Conservation (phyloP, 768 basidiomycete genomes). For the Multifurca ochricompacta region DNA sequence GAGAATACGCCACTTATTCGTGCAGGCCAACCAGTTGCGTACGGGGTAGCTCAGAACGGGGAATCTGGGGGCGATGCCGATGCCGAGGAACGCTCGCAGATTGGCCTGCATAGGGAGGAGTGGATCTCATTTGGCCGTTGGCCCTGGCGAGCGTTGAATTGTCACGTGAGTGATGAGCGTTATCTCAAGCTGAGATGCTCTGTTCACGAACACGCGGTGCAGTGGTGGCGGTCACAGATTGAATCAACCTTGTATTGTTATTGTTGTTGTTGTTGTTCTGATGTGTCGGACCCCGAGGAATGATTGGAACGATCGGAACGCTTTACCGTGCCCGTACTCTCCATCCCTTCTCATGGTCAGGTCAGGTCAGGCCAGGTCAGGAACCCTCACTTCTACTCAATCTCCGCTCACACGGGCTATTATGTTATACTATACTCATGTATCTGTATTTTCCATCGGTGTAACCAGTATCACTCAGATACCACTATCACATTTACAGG, state of each 20-base stretch:
- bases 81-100: slow-evolving; percentile 24
- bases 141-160: slow-evolving; percentile 63
- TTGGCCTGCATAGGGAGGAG: slow-evolving; percentile 38
- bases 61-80: slow-evolving; percentile 22
- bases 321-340: neutral
- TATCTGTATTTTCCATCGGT: slow-evolving; percentile 12
- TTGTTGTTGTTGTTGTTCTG: slow-evolving; percentile 51
- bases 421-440: slow-evolving; percentile 7
- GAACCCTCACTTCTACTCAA: neutral
- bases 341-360: neutral
- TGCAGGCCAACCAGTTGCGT: slow-evolving; percentile 15
- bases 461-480: slow-evolving; percentile 12
- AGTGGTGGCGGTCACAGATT: slow-evolving; percentile 87
- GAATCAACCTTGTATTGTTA: slow-evolving; percentile 58
- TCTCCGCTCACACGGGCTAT: neutral
- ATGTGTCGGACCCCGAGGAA: slow-evolving; percentile 46
- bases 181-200: neutral
- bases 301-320: slow-evolving; percentile 14
- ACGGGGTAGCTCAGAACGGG: slow-evolving; percentile 19
- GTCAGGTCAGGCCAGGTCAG: neutral
- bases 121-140: slow-evolving; percentile 55
- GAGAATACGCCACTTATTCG: slow-evolving; percentile 12
- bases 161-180: slow-evolving; percentile 42
- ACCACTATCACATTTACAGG: slow-evolving; percentile 10
- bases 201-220: neutral